Evolutionary conservation across 257 asterid genomes (phyloP).

Genomic region (Solanum tarapatanum): DNA sequence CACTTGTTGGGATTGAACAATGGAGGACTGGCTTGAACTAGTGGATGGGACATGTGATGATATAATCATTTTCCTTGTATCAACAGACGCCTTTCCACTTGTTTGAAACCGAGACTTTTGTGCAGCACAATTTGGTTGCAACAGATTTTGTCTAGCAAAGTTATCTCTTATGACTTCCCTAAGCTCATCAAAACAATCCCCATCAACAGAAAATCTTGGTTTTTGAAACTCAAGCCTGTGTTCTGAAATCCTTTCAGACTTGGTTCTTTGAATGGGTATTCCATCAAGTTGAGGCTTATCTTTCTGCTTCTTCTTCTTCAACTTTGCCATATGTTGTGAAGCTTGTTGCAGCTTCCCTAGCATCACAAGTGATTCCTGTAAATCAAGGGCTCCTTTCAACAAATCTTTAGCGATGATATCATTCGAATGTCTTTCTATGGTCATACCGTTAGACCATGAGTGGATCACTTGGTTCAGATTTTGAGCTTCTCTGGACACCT

Average conservation of each 20-base stretch:
- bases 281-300: constrained; percentile 10
- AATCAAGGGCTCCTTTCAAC: constrained; percentile 55
- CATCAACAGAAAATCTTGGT: constrained; percentile 32
- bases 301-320: constrained; percentile 29
- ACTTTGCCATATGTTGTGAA: constrained; percentile 28
- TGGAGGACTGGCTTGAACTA: constrained; percentile 49
- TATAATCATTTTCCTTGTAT: constrained; percentile 13
- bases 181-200: constrained; percentile 64
- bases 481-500: constrained; percentile 50
- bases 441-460: constrained; percentile 25
- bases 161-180: constrained; percentile 54
- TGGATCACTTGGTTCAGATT: constrained; percentile 33
- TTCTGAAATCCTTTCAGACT: constrained; percentile 21
- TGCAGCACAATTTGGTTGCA: constrained; percentile 19
- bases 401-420: constrained; percentile 41
- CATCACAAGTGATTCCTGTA: constrained; percentile 52
- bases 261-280: constrained; percentile 14
- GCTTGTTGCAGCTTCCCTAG: constrained; percentile 54
- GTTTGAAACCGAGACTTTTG: constrained; percentile 4
- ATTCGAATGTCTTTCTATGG: constrained; percentile 23
- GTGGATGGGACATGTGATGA: constrained; percentile 34
- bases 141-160: constrained; percentile 46
- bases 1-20: constrained; percentile 17
- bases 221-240: constrained; percentile 16
- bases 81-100: constrained; percentile 1